These are phyloP conservation scores for Pyrenophora graminea DNA, from an alignment of 2,329 filamentous ascomycete genomes.

Conservation along the genomic window DNA sequence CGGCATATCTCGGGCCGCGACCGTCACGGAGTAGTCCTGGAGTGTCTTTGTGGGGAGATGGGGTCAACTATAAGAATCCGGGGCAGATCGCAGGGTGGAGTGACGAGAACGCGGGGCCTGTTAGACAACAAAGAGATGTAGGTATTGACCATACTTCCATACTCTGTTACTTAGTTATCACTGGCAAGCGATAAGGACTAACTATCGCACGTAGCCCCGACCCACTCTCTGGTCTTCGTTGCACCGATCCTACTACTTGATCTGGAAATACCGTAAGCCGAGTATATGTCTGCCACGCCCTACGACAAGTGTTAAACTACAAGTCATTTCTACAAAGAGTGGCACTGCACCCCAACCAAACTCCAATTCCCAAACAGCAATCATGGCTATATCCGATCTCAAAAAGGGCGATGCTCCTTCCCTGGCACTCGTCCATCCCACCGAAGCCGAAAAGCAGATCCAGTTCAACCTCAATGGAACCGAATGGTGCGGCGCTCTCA, in stretches of 20 bases:
- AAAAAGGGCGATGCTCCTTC: constrained; percentile 56
- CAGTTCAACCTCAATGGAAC: constrained; percentile 59
- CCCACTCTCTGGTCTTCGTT: constrained; percentile 7
- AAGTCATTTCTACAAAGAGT: constrained; percentile 1
- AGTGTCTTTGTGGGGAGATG: constrained; percentile 6
- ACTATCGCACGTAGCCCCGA: constrained; percentile 1
- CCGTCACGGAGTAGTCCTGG: constrained; percentile 14
- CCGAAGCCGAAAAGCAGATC: constrained; percentile 57
- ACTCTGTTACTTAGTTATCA: constrained; percentile 2
- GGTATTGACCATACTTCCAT: constrained; percentile 4
- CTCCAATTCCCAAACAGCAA: constrained; percentile 3
- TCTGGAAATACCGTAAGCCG: neutral
- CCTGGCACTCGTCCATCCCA: constrained; percentile 60
- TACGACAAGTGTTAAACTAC: constrained; percentile 9
- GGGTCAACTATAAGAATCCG: constrained; percentile 12
- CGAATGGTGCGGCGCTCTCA: constrained; percentile 63
- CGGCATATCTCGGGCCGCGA: constrained; percentile 37
- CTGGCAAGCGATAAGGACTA: constrained; percentile 2
- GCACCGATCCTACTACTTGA: constrained; percentile 5
- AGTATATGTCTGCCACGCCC: constrained; percentile 6
- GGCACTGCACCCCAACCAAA: neutral
- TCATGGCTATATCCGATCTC: constrained; percentile 43
- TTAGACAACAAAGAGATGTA: constrained; percentile 12
- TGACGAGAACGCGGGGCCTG: constrained; percentile 16
- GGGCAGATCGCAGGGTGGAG: constrained; percentile 4